Conservation (phyloP, 495 filamentous ascomycete species). For the Talaromyces liani region DNA sequence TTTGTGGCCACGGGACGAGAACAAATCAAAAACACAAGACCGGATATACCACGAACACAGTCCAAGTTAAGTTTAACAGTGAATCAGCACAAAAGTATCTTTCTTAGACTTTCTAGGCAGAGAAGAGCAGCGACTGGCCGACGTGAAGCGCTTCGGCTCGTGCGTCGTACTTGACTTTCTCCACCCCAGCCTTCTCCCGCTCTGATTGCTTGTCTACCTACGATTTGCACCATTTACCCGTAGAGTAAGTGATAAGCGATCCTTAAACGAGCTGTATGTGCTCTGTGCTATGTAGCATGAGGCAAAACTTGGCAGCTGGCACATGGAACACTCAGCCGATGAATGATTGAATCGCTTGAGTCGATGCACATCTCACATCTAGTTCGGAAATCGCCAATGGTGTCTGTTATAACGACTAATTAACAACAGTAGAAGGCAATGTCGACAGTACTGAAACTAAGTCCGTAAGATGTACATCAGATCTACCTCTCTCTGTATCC, state of each 20-base stretch:
- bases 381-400: background rate
- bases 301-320: background rate
- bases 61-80: background rate
- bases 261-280: background rate
- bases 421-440: background rate
- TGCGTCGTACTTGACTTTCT: conserved; percentile 1
- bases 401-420: background rate
- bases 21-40: background rate
- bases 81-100: background rate
- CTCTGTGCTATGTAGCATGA: background rate
- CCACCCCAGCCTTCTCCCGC: background rate
- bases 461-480: background rate
- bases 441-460: background rate
- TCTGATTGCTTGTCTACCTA: background rate
- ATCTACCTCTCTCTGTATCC: background rate
- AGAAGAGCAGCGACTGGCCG: background rate
- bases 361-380: background rate
- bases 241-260: background rate
- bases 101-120: background rate
- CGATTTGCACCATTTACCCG: background rate
- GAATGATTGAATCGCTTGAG: background rate
- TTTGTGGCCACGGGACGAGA: background rate
- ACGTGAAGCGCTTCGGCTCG: conserved; percentile 3
- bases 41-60: background rate
- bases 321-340: background rate